Base-by-base conservation (phyloP, 805 yeast genomes). In the Alloascoidea africana region DNA sequence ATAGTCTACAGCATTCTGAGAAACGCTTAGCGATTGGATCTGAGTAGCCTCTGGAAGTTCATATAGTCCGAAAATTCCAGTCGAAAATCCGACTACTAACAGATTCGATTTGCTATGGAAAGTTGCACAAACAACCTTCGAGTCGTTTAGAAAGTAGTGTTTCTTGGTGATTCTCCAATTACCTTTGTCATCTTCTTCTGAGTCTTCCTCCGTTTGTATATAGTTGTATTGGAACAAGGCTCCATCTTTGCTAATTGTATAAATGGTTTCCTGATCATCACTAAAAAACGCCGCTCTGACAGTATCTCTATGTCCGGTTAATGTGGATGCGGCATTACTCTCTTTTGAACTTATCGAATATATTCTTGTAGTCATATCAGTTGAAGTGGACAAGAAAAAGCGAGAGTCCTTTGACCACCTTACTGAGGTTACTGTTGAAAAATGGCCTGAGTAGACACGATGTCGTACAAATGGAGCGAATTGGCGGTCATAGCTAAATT, bases 401-500 rank as follows among this genome's bases (percentile, higher is more conserved):
- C 95, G 68, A 3, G 95, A 82, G 56, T 91, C 98, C 18, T 65
- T 66, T 1, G 96, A 84, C 97, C 97, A 91, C 2, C 83, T 66
- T 6, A 91, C 55, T 2, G 86, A 73, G 1, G 72, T 66, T 16
- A 91, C 73, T 47, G 84, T 93, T 37, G 76, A 76, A 53, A 75
- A 86, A 60, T 91, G 98, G 27, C 98, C 98, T 1, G 96, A 85
- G 49, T 86, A 86, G 4, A 82, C 72, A 50, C 94, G 66, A 56
- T 83, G 84, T 44, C 94, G 79, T 32, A 89, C 82, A 58, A 91
- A 91, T 13, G 98, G 98, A 0, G 96, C 91, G 65, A 91, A 91
- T 54, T 86, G 95, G 42, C 94, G 68, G 50, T 85, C 96, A 48
- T 83, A 91, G 4, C 73, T 60, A 16, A 65, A 62, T 35, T 71